Base-by-base conservation (phyloP, 176 grass and related monocot species). In the Aegilops sharonensis region DNA sequence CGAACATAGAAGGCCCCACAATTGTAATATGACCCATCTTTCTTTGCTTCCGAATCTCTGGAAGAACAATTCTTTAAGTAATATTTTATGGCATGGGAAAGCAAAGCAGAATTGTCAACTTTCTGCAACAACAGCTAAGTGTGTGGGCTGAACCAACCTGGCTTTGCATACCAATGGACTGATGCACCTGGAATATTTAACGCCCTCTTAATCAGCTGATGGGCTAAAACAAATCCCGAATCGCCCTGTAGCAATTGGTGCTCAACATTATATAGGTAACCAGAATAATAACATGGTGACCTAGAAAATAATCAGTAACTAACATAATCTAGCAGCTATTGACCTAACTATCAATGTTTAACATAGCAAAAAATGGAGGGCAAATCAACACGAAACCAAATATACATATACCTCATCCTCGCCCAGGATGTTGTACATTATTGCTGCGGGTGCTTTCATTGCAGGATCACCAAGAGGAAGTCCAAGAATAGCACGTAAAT, bases 21-120 rank as follows among this genome's bases (percentile, higher is more conserved):
- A 99, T 96, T 68, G 97, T 96, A 87, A 96, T 93, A 85, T 94
- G 97, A 40, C 97, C 94, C 92, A 96, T 93, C 87, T 99, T 99
- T 68, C 90, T 90, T 87, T 94, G 90, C 72, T 94, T 96, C 31
- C 90, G 86, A 74, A 96, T 96, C 57, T 94, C 94, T 96, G 81
- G 65, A 84, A 92, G 39, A 88, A 90, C 8, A 85, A 73, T 36
- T 85, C 29, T 77, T 42, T 18, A 31, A 75, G 52, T 24, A 68
- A 64, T 20, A 79, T 59, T 88, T 75, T 9, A 62, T 75, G 17
- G 39, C 9, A 90, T 80, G 40, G 62, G 10, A 83, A 64, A 39
- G 8, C 40, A 87, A 85, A 84, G 50, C 15, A 81, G 1, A 11
- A 32, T 69, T 68, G 11, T 63, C 43, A 62, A 54, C 39, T 89